A percentile compares a stretch with the other conserved stretches of the same genome.
Conservation (phyloP, 768 basidiomycete species). For the Mycena vulgaris region DNA sequence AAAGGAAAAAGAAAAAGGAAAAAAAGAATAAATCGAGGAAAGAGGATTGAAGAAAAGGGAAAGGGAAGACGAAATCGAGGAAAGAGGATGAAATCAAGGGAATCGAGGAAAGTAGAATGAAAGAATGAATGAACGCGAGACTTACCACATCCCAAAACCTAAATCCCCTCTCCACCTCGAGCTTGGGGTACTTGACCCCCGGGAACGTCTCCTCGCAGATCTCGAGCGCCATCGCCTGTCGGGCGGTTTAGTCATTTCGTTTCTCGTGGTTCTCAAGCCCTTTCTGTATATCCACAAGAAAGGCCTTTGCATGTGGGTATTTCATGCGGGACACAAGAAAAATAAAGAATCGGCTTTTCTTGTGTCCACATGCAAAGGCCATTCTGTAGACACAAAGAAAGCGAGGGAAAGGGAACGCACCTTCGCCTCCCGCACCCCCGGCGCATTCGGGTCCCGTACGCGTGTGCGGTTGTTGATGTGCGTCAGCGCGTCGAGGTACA, state of each 20-base stretch:
- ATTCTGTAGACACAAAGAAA: background rate
- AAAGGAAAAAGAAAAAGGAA: no score
- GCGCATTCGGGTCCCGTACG: conserved; percentile 82
- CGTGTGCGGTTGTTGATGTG: conserved; percentile 87
- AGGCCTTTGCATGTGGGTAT: no score
- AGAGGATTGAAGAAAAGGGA: background rate
- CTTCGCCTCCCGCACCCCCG: conserved; percentile 88
- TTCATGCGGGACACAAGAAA: no score
- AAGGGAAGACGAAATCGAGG: background rate
- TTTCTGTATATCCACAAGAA: no score
- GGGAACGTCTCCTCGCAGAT: conserved; percentile 96
- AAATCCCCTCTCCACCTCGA: conserved; percentile 97
- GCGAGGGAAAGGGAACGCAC: background rate
- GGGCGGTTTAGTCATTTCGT: background rate
- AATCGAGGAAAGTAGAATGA: conserved; percentile 32
- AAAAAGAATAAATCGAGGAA: background rate
- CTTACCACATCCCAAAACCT: conserved; percentile 98
- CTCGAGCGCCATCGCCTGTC: conserved; percentile 80
- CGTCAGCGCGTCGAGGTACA: conserved; percentile 93
- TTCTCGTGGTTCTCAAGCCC: no score
- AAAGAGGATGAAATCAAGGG: conserved; percentile 31
- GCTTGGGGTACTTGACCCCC: conserved; percentile 88
- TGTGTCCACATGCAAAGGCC: no score
- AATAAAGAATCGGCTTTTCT: no score
- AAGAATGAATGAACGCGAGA: conserved; percentile 43